A percentile compares a stretch with the other conserved stretches of the same genome.
phyloP scores from a whole-genome alignment of 805 yeast genomes.

The Starmerella stigmatis region DNA sequence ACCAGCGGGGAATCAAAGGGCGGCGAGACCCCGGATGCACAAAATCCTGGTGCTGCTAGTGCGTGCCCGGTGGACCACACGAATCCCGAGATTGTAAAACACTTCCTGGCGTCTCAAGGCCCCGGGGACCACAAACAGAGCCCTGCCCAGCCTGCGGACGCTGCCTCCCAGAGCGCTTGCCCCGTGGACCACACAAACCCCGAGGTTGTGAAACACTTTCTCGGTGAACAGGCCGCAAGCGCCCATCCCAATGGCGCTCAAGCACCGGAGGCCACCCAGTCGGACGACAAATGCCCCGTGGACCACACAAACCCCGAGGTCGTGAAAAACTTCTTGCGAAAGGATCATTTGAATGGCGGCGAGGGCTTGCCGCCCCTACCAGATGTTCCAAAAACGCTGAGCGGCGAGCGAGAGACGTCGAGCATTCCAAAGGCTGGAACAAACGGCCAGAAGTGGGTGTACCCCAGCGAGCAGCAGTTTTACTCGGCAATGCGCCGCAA shows the following conservation, averaged over 20 bases:
- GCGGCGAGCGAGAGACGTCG: slow-evolving; percentile 65
- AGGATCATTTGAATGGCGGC: slow-evolving; percentile 28
- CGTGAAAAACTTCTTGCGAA: slow-evolving; percentile 16
- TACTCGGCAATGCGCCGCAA: slow-evolving; percentile 89
- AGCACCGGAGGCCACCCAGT: background rate
- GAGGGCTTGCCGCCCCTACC: slow-evolving; percentile 28
- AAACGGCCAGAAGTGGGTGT: slow-evolving; percentile 64
- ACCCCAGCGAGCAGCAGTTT: slow-evolving; percentile 92
- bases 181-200: slow-evolving; percentile 23
- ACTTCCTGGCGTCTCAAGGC: too few relatives aligned
- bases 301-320: slow-evolving; percentile 22
- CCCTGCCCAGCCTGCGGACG: background rate
- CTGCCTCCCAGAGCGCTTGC: slow-evolving; percentile 6
- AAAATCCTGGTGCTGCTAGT: too few relatives aligned
- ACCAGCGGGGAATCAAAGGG: too few relatives aligned
- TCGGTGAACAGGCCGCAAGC: background rate
- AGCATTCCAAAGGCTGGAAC: slow-evolving; percentile 73
- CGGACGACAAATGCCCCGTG: slow-evolving; percentile 18
- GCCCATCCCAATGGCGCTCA: background rate
- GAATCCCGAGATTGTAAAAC: too few relatives aligned
- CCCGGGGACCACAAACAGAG: too few relatives aligned
- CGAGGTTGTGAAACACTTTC: slow-evolving; percentile 19
- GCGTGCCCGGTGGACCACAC: too few relatives aligned
- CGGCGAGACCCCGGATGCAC: too few relatives aligned
- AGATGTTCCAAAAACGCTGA: slow-evolving; percentile 34